These are phyloP conservation scores for Serendipita sp. DNA, from an alignment of 768 basidiomycete species.

Conservation along the genomic window DNA sequence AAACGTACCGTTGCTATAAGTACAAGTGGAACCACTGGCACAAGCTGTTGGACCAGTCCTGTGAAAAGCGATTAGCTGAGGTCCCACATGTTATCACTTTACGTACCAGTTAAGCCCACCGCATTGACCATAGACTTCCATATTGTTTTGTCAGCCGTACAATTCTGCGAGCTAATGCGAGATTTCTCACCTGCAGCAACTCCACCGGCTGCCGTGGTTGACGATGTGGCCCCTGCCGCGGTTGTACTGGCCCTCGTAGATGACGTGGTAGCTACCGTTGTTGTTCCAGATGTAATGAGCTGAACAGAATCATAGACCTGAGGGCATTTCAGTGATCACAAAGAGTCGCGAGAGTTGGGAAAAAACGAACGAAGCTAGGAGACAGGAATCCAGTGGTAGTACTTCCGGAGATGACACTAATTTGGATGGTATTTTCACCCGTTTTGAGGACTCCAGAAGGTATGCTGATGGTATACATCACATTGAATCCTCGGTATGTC, in stretches of 20 bases:
- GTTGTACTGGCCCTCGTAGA: neutral
- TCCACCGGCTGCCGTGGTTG: neutral
- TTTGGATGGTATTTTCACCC: constrained; percentile 28
- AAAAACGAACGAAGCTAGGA: constrained; percentile 29
- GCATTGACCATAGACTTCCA: neutral
- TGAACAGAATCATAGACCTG: neutral
- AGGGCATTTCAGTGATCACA: neutral
- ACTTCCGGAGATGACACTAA: constrained; percentile 30
- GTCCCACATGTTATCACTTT: neutral
- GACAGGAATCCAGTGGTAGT: constrained; percentile 30
- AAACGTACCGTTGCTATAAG: neutral
- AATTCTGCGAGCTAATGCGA: neutral
- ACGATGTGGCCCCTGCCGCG: neutral
- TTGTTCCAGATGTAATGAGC: neutral
- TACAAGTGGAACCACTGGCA: neutral
- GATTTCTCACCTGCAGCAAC: neutral
- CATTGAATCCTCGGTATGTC: constrained; percentile 27
- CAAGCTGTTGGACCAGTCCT: neutral
- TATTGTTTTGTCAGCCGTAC: neutral
- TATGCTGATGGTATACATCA: neutral
- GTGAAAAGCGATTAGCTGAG: neutral
- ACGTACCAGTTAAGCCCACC: neutral
- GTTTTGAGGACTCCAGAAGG: constrained; percentile 22
- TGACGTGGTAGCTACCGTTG: neutral
- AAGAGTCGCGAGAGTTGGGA: neutral